Conservation (phyloP, 2,329 filamentous ascomycete species). For the Sclerotinia sclerotiorum region DNA sequence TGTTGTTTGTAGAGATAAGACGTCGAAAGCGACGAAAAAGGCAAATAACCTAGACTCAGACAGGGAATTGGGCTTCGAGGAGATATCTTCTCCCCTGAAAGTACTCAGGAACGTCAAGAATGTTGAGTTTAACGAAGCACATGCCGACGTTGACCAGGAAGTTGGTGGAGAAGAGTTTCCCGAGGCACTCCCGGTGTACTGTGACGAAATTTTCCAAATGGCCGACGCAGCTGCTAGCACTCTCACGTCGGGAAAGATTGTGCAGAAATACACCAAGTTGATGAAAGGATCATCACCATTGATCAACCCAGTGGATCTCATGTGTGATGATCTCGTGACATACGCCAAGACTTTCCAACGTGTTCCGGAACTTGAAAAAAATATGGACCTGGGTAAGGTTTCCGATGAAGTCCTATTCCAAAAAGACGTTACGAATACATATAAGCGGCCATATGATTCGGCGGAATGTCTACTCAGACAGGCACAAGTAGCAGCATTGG, state of each 20-base stretch:
- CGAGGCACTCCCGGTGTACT: background rate
- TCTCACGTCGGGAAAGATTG: background rate
- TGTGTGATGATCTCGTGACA: conserved; percentile 1
- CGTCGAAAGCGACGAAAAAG: background rate
- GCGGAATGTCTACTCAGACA: background rate
- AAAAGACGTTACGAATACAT: background rate
- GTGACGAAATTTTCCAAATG: background rate
- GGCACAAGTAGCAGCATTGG: background rate
- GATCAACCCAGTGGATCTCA: background rate
- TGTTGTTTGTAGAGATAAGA: background rate
- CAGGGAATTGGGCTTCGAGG: background rate
- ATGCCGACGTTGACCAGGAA: background rate
- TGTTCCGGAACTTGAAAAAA: background rate
- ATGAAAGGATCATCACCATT: conserved; percentile 1
- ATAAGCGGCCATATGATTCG: background rate
- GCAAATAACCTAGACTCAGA: background rate
- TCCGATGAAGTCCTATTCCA: background rate
- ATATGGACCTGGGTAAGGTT: background rate
- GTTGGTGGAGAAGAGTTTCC: background rate
- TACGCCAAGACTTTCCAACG: background rate
- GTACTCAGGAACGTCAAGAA: background rate
- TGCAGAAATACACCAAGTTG: background rate
- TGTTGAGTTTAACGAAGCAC: background rate
- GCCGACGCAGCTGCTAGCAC: background rate
- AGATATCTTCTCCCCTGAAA: background rate